A percentile compares a stretch with the other conserved stretches of the same genome.
phyloP scores from a whole-genome alignment of 352 stramenopile genomes.

The Globisporangium takayamanum region DNA sequence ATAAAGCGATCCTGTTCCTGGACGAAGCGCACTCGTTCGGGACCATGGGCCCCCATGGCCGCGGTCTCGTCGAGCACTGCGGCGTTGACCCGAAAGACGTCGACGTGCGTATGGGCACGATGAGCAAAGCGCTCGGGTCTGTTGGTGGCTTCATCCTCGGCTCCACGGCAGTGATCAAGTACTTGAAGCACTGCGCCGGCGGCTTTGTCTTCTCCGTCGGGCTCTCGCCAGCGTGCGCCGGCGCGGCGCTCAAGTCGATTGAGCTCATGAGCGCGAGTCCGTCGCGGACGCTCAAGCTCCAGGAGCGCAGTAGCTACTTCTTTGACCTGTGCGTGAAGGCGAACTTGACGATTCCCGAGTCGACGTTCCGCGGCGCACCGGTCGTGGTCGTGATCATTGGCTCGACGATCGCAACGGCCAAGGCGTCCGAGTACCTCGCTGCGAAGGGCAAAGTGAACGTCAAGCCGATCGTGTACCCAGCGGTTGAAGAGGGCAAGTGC shows the following conservation, averaged over 20 bases:
- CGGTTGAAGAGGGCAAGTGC: slow-evolving; percentile 80
- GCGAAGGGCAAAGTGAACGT: slow-evolving; percentile 58
- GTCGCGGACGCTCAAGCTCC: slow-evolving; percentile 52
- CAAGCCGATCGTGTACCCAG: slow-evolving; percentile 83
- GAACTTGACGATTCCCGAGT: slow-evolving; percentile 48
- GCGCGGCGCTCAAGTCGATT: slow-evolving; percentile 61
- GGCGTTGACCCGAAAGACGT: slow-evolving; percentile 36
- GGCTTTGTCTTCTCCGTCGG: slow-evolving; percentile 80
- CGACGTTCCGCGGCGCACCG: slow-evolving; percentile 60
- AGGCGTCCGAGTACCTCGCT: slow-evolving; percentile 58
- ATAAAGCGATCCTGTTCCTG: slow-evolving; percentile 56
- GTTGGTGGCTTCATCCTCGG: slow-evolving; percentile 62
- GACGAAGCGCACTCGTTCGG: slow-evolving; percentile 67
- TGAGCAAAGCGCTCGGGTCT: slow-evolving; percentile 67
- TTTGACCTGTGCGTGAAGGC: slow-evolving; percentile 67
- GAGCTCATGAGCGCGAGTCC: slow-evolving; percentile 55
- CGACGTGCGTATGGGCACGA: slow-evolving; percentile 64
- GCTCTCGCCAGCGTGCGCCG: slow-evolving; percentile 58
- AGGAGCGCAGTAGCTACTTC: slow-evolving; percentile 66
- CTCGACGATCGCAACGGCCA: slow-evolving; percentile 69
- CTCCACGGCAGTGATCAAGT: slow-evolving; percentile 40
- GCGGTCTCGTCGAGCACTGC: slow-evolving; percentile 52
- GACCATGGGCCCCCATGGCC: slow-evolving; percentile 47
- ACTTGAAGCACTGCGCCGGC: slow-evolving; percentile 57
- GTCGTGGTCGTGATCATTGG: slow-evolving; percentile 79